A percentile compares a stretch with the other conserved stretches of the same genome.
Evolutionary conservation across 257 asterid species (phyloP).

Genomic region (Ocimum tenuiflorum): DNA sequence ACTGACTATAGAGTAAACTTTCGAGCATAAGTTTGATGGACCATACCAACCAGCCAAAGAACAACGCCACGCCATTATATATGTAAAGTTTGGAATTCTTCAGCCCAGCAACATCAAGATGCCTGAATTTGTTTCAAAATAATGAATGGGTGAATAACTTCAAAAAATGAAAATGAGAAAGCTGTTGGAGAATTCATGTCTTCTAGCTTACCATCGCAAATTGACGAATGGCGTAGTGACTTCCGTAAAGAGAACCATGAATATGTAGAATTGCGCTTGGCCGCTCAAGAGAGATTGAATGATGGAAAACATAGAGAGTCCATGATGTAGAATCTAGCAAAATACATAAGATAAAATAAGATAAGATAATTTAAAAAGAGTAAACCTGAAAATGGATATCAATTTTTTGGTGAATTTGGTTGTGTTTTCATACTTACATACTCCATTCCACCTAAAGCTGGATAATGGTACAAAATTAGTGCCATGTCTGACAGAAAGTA

Average conservation of each 20-base stretch:
- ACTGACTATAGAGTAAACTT: background rate
- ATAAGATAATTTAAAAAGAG: background rate
- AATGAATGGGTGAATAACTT: conserved; percentile 2
- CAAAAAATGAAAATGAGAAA: conserved; percentile 2
- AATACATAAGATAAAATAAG: conserved; percentile 6
- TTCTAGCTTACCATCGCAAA: conserved; percentile 67
- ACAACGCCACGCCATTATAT: conserved; percentile 72
- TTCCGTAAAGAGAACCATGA: conserved; percentile 90
- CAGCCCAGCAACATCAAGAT: conserved; percentile 65
- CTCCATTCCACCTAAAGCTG: conserved; percentile 79
- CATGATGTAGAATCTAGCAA: conserved; percentile 76
- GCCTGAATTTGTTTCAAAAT: conserved; percentile 39
- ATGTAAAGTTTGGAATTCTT: conserved; percentile 63
- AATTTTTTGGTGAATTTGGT: background rate
- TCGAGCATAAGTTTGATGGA: conserved; percentile 4
- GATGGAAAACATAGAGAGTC: conserved; percentile 71
- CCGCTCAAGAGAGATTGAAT: conserved; percentile 70
- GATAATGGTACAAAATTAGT: conserved; percentile 58
- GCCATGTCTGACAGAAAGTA: conserved; percentile 79
- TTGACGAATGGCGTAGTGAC: conserved; percentile 88
- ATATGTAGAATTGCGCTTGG: conserved; percentile 68
- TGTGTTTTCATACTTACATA: conserved; percentile 56
- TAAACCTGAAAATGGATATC: background rate
- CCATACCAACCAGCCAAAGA: conserved; percentile 94
- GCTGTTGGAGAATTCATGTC: background rate